Base-by-base conservation (phyloP, 805 yeast genomes). In the Wickerhamomyces rabaulensis region DNA sequence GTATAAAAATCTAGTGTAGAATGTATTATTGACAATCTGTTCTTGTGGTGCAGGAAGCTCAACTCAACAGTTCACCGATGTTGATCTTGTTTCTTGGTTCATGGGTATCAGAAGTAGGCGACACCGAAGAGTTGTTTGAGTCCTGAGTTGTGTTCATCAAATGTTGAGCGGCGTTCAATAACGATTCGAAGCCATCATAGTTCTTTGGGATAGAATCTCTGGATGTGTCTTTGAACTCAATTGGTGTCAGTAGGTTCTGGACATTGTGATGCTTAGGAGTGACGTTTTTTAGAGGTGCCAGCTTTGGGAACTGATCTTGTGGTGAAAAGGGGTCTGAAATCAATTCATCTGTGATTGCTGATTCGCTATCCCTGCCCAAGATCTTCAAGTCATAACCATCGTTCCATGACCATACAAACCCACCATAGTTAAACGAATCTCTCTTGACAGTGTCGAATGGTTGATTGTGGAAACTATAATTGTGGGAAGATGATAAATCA, bases 321-420 rank as follows among this genome's bases (percentile, higher is more conserved):
- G 47, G 31, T 15, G 40, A 23, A n/a, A 16, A 10, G 13, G 16
- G 20, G 15, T 37, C 41, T 10, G 35, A 42, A 9, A 44, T 49
- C 8, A 43, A 40, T 15, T 51, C 53, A 12, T 47, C 53, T 8
- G 41, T 8, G 4, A 47, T 35, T 3, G 42, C 53, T 6, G 45
- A 52, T n/a, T 51, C 50, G n/a, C 38, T 26, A 26, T 57, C 59
- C 33, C 49, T 52, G 2, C 61, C 61, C 19, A 57, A 26, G 9
- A 58, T 51, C 2, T 45, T 50, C 23, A 57, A 40, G 39, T 52
- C 52, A 40, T 57, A 47, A 9, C 56, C 52, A 42, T 57, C 54
- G 3, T 49, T 43, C 56, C 60, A 60, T 22, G 50, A 45, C 64
- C 64, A 60, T 13, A 57, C 52, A 37, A 57, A 58, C 2, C 64